These are phyloP conservation scores for Pyrenophora teres DNA, from an alignment of 2,329 filamentous ascomycete species.

Conservation along the genomic window DNA sequence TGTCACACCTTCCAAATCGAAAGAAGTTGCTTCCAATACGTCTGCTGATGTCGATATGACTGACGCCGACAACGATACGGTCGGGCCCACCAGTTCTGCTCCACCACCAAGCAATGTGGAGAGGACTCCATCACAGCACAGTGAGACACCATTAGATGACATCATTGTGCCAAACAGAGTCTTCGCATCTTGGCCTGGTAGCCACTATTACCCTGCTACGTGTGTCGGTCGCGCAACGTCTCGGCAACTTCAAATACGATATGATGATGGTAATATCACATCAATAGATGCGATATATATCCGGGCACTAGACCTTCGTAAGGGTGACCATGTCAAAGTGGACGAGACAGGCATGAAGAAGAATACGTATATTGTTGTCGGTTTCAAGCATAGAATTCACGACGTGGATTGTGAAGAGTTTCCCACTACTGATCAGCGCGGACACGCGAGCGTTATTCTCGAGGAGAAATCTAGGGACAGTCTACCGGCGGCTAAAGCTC, in stretches of 20 bases:
- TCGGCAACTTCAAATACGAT: slow-evolving; percentile 53
- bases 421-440: slow-evolving; percentile 49
- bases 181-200: slow-evolving; percentile 63
- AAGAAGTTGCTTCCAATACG: background rate
- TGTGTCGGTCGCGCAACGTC: slow-evolving; percentile 55
- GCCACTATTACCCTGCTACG: slow-evolving; percentile 64
- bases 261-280: slow-evolving; percentile 53
- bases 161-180: slow-evolving; percentile 57
- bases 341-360: slow-evolving; percentile 52
- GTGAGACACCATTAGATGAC: slow-evolving; percentile 23
- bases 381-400: slow-evolving; percentile 48
- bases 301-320: slow-evolving; percentile 49
- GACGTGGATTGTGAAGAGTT: slow-evolving; percentile 32
- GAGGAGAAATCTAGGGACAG: slow-evolving; percentile 50
- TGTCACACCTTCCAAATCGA: slow-evolving; percentile 16
- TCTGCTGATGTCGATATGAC: slow-evolving; percentile 28
- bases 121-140: slow-evolving; percentile 13
- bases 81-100: slow-evolving; percentile 28
- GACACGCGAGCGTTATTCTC: slow-evolving; percentile 48
- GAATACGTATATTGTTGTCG: slow-evolving; percentile 51
- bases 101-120: slow-evolving; percentile 15
- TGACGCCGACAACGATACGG: slow-evolving; percentile 20
- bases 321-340: slow-evolving; percentile 55
- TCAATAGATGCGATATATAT: slow-evolving; percentile 49
- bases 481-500: slow-evolving; percentile 27